These are phyloP conservation scores for Aspergillus avenaceus DNA, from an alignment of 495 filamentous ascomycete genomes.

Conservation along the genomic window DNA sequence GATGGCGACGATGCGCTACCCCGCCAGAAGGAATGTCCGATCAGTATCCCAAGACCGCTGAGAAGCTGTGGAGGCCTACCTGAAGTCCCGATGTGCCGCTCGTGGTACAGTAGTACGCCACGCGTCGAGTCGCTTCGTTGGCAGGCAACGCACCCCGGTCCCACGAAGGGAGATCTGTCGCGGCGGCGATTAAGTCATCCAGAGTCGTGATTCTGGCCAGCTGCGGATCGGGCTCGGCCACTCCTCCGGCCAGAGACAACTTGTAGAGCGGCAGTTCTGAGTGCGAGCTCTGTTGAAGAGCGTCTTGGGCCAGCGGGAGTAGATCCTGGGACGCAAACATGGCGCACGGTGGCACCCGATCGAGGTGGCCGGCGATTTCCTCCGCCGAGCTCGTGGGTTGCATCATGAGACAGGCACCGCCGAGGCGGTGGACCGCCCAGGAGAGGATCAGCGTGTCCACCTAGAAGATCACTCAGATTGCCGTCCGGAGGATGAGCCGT, in stretches of 20 bases:
- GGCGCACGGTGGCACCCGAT: neutral
- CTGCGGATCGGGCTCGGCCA: neutral
- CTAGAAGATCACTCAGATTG: conserved; percentile 3
- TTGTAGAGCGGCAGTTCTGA: neutral
- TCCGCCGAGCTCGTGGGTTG: conserved; percentile 8
- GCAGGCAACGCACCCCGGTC: neutral
- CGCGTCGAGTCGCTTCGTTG: conserved; percentile 2
- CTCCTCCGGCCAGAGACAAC: neutral
- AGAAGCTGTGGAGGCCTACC: conserved; percentile 12
- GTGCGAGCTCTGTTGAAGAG: neutral
- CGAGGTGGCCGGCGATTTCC: conserved; percentile 12
- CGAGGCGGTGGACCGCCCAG: conserved; percentile 16
- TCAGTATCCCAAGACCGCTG: conserved; percentile 8
- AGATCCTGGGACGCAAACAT: conserved; percentile 6
- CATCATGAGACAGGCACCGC: conserved; percentile 10
- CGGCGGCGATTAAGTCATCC: conserved; percentile 1
- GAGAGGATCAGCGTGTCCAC: conserved; percentile 10
- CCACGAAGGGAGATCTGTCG: conserved; percentile 1
- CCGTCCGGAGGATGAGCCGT: neutral
- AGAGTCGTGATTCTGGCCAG: neutral
- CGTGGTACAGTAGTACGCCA: conserved; percentile 11
- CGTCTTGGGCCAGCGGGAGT: neutral
- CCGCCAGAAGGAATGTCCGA: neutral
- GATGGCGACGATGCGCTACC: neutral
- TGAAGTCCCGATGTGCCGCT: conserved; percentile 15